Evolutionary conservation across 2,329 filamentous ascomycete genomes (phyloP).

Genomic region (Furcasterigmium furcatum): DNA sequence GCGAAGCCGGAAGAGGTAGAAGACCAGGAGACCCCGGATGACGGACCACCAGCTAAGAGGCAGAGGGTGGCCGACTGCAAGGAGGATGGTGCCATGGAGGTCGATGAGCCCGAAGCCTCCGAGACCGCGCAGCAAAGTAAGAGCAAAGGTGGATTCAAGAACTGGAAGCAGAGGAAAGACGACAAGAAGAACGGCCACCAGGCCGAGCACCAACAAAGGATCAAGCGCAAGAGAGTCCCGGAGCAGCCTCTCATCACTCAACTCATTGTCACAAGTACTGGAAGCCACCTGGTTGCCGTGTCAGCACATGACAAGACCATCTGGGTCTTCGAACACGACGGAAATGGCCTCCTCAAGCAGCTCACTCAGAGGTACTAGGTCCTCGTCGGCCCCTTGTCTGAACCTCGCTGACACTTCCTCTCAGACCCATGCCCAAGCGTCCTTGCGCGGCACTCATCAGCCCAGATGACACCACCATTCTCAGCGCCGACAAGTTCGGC

Average conservation of each 20-base stretch:
- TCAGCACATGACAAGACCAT: constrained; percentile 92
- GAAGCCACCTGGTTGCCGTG: constrained; percentile 69
- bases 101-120: constrained; percentile 14
- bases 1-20: constrained; percentile 20
- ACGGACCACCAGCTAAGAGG: constrained; percentile 37
- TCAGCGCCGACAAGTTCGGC: constrained; percentile 92
- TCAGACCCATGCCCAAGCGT: constrained; percentile 82
- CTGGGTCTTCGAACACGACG: constrained; percentile 71
- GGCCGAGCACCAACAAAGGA: constrained; percentile 22
- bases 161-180: neutral
- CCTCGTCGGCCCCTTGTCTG: neutral
- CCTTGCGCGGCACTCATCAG: constrained; percentile 74
- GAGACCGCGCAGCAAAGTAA: constrained; percentile 4
- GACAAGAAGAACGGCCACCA: constrained; percentile 15
- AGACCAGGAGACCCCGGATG: constrained; percentile 12
- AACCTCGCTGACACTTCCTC: constrained; percentile 18
- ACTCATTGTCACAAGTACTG: constrained; percentile 60
- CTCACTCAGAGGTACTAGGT: constrained; percentile 68
- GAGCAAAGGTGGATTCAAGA: no score
- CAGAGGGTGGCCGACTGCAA: constrained; percentile 28
- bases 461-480: constrained; percentile 66
- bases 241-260: constrained; percentile 66
- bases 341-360: constrained; percentile 58
- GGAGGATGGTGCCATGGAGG: constrained; percentile 12
- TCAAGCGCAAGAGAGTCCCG: constrained; percentile 28